phyloP scores from a whole-genome alignment of 1,284 basidiomycete species.

The Blastosporella zonata region DNA sequence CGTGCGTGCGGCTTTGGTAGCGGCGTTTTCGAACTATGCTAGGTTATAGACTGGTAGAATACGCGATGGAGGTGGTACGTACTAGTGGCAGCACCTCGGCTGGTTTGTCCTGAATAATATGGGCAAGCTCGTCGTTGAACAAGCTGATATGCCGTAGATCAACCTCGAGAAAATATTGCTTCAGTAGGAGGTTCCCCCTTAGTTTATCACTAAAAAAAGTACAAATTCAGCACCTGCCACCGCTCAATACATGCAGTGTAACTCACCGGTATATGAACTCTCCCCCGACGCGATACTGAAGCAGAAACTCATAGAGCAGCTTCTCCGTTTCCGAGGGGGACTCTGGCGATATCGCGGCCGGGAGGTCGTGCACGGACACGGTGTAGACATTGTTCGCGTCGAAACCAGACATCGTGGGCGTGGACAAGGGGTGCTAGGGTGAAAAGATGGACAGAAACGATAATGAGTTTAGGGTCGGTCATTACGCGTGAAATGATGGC shows the following conservation, averaged over 20 bases:
- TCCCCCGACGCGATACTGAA: conserved; percentile 83
- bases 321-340: conserved; percentile 78
- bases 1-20: conserved; percentile 75
- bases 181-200: conserved; percentile 85
- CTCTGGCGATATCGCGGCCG: conserved; percentile 54
- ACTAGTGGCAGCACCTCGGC: conserved; percentile 90
- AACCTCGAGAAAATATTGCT: conserved; percentile 90
- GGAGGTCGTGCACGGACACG: conserved; percentile 66
- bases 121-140: conserved; percentile 93
- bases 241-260: neutral
- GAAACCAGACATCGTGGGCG: conserved; percentile 61
- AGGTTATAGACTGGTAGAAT: neutral
- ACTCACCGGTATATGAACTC: conserved; percentile 83
- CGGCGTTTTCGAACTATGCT: conserved; percentile 84
- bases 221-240: conserved; percentile 9
- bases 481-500: conserved; percentile 33
- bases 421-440: conserved; percentile 8
- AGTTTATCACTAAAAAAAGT: conserved; percentile 72
- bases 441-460: conserved; percentile 10
- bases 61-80: conserved; percentile 17
- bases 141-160: conserved; percentile 88
- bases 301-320: conserved; percentile 80
- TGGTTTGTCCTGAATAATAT: conserved; percentile 86
- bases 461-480: conserved; percentile 44
- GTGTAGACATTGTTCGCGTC: conserved; percentile 79